Percentiles rank a stretch among this genome's conserved stretches.
These are phyloP conservation scores for Eucalyptus shirleyi DNA, from an alignment of 345 rosid genomes.

Conservation along the genomic window DNA sequence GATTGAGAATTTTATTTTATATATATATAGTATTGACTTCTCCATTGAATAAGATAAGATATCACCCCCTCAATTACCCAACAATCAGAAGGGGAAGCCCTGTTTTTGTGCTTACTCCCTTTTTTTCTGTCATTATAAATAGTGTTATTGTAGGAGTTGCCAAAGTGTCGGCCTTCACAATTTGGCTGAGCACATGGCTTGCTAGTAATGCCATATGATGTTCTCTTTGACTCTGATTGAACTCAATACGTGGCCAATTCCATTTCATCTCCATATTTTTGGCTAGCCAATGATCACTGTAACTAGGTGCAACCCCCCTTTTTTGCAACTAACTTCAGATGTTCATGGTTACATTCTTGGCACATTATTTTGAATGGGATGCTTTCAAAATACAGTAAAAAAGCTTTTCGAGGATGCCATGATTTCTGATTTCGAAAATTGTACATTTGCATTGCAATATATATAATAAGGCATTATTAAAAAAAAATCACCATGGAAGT, in stretches of 20 bases:
- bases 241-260: neutral
- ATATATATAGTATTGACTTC: neutral
- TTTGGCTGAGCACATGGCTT: neutral
- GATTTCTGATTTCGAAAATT: neutral
- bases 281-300: neutral
- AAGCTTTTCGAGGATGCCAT: neutral
- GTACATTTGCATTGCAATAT: neutral
- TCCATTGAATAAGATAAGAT: neutral
- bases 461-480: neutral
- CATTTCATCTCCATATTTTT: neutral
- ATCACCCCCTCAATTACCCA: neutral
- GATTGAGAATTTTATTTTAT: neutral
- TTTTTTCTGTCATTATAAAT: neutral
- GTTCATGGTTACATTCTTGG: neutral
- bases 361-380: too few species aligned
- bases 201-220: neutral
- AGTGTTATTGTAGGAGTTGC: neutral
- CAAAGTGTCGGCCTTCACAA: neutral
- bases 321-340: neutral
- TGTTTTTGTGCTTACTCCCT: neutral
- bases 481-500: too few species aligned
- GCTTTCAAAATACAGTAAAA: too few species aligned
- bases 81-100: neutral
- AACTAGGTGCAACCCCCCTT: neutral
- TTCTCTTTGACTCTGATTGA: neutral